phyloP scores from a whole-genome alignment of 352 stramenopile species.

The Globisporangium alternatum region DNA sequence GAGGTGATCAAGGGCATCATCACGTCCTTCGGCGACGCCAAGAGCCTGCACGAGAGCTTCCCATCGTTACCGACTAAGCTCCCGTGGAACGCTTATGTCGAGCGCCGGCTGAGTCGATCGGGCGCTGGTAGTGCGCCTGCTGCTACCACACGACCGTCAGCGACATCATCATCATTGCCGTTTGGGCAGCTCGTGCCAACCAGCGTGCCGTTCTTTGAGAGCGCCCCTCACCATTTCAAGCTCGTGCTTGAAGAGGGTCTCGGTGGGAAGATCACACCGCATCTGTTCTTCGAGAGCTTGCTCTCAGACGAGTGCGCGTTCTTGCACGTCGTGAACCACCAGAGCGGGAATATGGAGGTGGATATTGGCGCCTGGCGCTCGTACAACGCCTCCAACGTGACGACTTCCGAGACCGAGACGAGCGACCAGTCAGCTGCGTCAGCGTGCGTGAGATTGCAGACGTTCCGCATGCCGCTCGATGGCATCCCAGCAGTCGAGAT shows the following conservation, averaged over 20 bases:
- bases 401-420: slow-evolving; percentile 1
- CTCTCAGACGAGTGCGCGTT: slow-evolving; percentile 59
- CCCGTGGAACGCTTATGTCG: slow-evolving; percentile 33
- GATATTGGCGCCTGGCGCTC: slow-evolving; percentile 57
- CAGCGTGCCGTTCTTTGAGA: slow-evolving; percentile 51
- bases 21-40: slow-evolving; percentile 26
- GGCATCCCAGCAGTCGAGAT: slow-evolving; percentile 45
- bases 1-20: slow-evolving; percentile 57
- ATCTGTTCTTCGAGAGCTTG: slow-evolving; percentile 53
- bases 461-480: slow-evolving; percentile 55
- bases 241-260: slow-evolving; percentile 47
- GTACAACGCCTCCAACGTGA: not conserved
- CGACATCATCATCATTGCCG: not conserved
- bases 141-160: not conserved
- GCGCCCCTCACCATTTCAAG: slow-evolving; percentile 34
- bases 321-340: slow-evolving; percentile 28
- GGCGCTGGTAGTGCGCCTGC: not conserved
- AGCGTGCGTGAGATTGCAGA: slow-evolving; percentile 51
- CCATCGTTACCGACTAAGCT: slow-evolving; percentile 38
- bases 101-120: not conserved
- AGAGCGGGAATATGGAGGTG: slow-evolving; percentile 57
- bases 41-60: slow-evolving; percentile 25
- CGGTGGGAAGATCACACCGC: slow-evolving; percentile 34
- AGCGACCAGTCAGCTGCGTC: not conserved
- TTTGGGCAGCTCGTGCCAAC: slow-evolving; percentile 15